Evolutionary conservation across 78 protist genomes (phyloP), one percentile per base, ranked within the genome.

Genomic region (Dictyostelium capitatum): DNA sequence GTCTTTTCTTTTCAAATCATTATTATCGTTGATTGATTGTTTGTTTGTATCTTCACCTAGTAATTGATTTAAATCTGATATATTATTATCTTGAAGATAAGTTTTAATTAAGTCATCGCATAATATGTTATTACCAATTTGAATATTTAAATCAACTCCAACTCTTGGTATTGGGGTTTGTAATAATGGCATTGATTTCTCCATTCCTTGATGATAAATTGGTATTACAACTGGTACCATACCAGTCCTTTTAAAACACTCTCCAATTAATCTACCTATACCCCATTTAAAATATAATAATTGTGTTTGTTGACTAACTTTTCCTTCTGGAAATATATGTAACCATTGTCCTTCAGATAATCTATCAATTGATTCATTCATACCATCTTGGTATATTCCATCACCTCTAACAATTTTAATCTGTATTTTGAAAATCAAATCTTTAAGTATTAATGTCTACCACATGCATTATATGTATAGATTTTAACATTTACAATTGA

Each of bases 231-330:
- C 12, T 57, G 95, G 95, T 23, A 62, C 37, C 8, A 46, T 15
- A 11, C 64, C 69, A 7, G 83, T 32, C 19, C 32, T 48, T 53
- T 8, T 48, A 41, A 20, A 73, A 69, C 53, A 43, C n/a, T 78
- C 84, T 28, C 59, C 89, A 14, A 90, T 77, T 67, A 90, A 11
- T 64, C 95, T 79, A 17, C 95, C 95, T 17, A 90, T 20, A 37
- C 95, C 95, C 95, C 95, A 90, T 80, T 90, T 90, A 64, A 90
- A 90, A 37, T 65, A 57, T 67, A 74, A 65, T 65, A 90, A 75
- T 57, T 62, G 28, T 9, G 65, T 70, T 3, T 23, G 28, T 37
- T 90, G 95, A 64, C 82, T 90, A 3, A 90, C 89, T n/a, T 17
- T 78, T 4, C 89, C 89, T 51, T 90, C 95, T 79, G 83, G 80